These are phyloP conservation scores for Coccomyxa subellipsoidea DNA, from an alignment of 163 green algal genomes.

Conservation along the genomic window DNA sequence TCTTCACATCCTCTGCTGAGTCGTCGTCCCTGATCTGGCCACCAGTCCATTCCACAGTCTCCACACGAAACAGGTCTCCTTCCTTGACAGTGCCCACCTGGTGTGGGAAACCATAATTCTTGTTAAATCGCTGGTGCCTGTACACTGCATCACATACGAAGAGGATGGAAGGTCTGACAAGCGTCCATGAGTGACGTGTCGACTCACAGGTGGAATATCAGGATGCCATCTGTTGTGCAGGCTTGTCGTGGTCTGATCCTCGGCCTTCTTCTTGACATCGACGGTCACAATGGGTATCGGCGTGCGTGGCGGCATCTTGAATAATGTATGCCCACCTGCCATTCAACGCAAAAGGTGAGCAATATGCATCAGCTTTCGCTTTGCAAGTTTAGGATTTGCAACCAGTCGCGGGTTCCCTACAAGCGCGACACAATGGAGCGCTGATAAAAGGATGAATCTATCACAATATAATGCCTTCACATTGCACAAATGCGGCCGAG, in stretches of 20 bases:
- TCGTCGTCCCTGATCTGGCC: conserved; percentile 75
- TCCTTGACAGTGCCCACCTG: conserved; percentile 52
- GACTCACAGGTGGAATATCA: conserved; percentile 62
- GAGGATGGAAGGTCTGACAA: too few species aligned
- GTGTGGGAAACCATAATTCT: background rate
- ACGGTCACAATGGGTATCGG: conserved; percentile 19
- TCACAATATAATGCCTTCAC: too few species aligned
- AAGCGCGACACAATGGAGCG: too few species aligned
- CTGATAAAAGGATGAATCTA: too few species aligned
- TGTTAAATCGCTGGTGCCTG: background rate
- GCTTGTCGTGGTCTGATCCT: conserved; percentile 50
- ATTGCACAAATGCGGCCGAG: too few species aligned
- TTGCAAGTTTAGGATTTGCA: too few species aligned
- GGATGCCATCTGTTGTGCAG: conserved; percentile 77
- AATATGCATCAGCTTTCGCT: background rate
- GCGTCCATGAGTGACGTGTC: too few species aligned
- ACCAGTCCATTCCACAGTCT: conserved; percentile 70
- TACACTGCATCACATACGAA: background rate
- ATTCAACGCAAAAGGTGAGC: background rate
- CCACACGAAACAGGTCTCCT: conserved; percentile 60
- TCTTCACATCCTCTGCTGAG: conserved; percentile 72
- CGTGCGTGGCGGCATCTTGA: conserved; percentile 8
- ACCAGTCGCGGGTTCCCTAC: too few species aligned
- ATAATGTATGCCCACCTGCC: background rate
- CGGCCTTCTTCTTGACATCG: conserved; percentile 47